A percentile compares a stretch with the other conserved stretches of the same genome.
These are phyloP conservation scores for Populus davidiana DNA, from an alignment of 345 rosid species.

Conservation along the genomic window DNA sequence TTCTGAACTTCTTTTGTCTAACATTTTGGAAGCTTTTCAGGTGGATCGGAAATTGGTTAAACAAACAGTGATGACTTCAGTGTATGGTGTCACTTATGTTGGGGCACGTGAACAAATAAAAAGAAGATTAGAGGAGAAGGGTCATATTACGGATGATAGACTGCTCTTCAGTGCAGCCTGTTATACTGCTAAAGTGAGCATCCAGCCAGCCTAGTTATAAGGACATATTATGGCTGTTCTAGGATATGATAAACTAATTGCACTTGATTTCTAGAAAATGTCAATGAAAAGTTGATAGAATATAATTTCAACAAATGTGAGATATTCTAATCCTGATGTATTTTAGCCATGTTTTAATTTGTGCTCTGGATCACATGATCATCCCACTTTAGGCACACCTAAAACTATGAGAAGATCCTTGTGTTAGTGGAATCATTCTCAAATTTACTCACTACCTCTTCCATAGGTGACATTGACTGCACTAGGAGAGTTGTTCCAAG, in stretches of 20 bases:
- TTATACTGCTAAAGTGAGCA: slow-evolving; percentile 88
- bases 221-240: slow-evolving; percentile 1
- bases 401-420: background rate
- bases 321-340: background rate
- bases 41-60: slow-evolving; percentile 92
- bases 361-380: background rate
- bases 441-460: slow-evolving; percentile 9
- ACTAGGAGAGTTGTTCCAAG: slow-evolving; percentile 86
- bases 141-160: slow-evolving; percentile 77
- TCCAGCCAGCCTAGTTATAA: background rate
- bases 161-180: slow-evolving; percentile 72
- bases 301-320: background rate
- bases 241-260: background rate
- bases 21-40: slow-evolving; percentile 47
- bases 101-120: slow-evolving; percentile 99
- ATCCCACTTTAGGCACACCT: background rate
- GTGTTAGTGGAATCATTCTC: background rate
- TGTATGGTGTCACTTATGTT: slow-evolving; percentile 94
- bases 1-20: background rate
- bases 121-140: slow-evolving; percentile 88
- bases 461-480: slow-evolving; percentile 85
- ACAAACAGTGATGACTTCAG: slow-evolving; percentile 99
- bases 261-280: background rate
- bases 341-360: background rate
- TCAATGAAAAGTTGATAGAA: background rate